phyloP scores from a whole-genome alignment of 257 asterid species.

The Verbena officinalis region DNA sequence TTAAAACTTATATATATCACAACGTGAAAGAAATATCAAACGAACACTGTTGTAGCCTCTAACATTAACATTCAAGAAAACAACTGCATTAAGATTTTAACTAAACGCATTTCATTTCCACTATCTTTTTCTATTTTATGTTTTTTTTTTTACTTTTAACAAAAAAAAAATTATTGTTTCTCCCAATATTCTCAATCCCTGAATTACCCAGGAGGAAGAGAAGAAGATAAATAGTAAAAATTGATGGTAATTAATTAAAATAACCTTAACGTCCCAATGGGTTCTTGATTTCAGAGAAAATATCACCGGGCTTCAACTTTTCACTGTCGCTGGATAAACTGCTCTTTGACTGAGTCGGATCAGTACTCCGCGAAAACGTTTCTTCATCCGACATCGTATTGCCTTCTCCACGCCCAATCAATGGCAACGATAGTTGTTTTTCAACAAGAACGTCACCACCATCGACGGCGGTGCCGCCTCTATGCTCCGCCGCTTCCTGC shows the following conservation, averaged over 20 bases:
- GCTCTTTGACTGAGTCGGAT: slow-evolving; percentile 26
- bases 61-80: too few relatives aligned
- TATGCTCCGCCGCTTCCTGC: slow-evolving; percentile 50
- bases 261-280: slow-evolving; percentile 38
- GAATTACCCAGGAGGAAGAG: too few relatives aligned
- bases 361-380: slow-evolving; percentile 32
- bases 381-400: slow-evolving; percentile 34
- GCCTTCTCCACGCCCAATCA: slow-evolving; percentile 6
- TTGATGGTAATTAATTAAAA: neutral
- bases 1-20: too few relatives aligned
- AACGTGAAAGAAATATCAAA: too few relatives aligned
- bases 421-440: slow-evolving; percentile 12
- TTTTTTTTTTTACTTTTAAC: too few relatives aligned
- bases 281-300: slow-evolving; percentile 51
- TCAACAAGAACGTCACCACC: neutral
- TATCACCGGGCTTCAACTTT: slow-evolving; percentile 25
- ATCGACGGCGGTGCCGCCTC: neutral
- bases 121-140: too few relatives aligned
- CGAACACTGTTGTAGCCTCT: too few relatives aligned
- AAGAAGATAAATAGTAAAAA: neutral
- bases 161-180: too few relatives aligned
- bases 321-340: slow-evolving; percentile 28
- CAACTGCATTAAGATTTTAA: too few relatives aligned
- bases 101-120: too few relatives aligned
- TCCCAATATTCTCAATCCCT: too few relatives aligned